Base-by-base conservation (phyloP, 2,329 filamentous ascomycete genomes). In the Fusarium illudens region DNA sequence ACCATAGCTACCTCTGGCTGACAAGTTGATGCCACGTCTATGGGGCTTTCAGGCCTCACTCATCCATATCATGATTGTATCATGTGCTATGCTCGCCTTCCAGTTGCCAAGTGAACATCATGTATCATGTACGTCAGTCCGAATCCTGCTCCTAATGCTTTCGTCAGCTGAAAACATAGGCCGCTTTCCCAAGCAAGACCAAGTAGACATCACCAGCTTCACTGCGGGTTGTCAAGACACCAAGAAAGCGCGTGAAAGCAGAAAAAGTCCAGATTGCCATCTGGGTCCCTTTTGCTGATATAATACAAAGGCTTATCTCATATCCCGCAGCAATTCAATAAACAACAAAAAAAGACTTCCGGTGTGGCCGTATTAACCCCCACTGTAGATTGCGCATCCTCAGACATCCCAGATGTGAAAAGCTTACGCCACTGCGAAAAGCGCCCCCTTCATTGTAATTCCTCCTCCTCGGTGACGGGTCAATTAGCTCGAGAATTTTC, bases 401-500 rank as follows among this genome's bases (percentile, higher is more conserved):
- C 67, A 58, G 68, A 70, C 65, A 58, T 63, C 62, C 64, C 69
- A 56, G 61, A 55, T 68, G 62, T 50, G 48, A 64, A 55, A 62
- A 66, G 55, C 67, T 57, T 71, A 65, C 67, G 62, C 71, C 70
- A 63, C 66, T 58, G 56, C 63, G 50, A 60, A 67, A 72, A 73
- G 58, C 62, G 61, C 61, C 64, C 51, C 57, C 30, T 51, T 58
- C 44, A 42, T 56, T 25, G 37, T 25, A 29, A 49, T 32, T 54
- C 44, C 17, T 67, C 62, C 50, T 72, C 55, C 29, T 25, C 48
- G 19, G 29, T 20, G 15, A 30, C 46, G 52, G 39, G 25, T 65
- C 59, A 37, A 78, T 79, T 87, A 88, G 83, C 84, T 87, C 59
- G 87, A 89, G 87, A 97, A 97, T 81, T 91, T 91, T 83, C 94